These are phyloP conservation scores for Sarocladium brachiariae DNA, from an alignment of 2,329 filamentous ascomycete genomes.

Conservation along the genomic window DNA sequence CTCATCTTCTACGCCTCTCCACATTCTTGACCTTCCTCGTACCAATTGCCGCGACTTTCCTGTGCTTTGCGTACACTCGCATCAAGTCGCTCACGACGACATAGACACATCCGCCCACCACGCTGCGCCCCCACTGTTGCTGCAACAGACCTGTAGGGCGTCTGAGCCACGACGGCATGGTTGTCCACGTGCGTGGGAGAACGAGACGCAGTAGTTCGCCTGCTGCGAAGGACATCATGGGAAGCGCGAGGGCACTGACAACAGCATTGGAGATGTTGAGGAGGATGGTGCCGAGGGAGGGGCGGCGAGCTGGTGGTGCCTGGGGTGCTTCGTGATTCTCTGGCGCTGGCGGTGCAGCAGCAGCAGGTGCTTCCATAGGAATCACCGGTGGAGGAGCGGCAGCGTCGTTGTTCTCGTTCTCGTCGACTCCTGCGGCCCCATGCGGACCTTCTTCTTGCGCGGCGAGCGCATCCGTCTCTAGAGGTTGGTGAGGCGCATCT, in stretches of 20 bases:
- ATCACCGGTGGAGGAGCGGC: background rate
- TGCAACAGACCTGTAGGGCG: constrained; percentile 61
- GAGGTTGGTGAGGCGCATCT: too few species aligned
- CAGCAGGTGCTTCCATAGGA: background rate
- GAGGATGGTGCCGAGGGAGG: constrained; percentile 29
- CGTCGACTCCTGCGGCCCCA: too few species aligned
- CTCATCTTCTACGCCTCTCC: constrained; percentile 36
- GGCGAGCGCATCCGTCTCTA: too few species aligned
- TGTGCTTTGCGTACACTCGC: constrained; percentile 56
- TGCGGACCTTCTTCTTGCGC: too few species aligned
- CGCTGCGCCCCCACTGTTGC: constrained; percentile 79
- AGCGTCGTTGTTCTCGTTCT: constrained; percentile 10
- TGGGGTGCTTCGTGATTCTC: constrained; percentile 12
- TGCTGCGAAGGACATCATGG: constrained; percentile 69
- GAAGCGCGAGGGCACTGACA: constrained; percentile 62
- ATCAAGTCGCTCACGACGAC: constrained; percentile 71
- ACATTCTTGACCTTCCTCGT: constrained; percentile 49
- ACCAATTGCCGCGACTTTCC: constrained; percentile 48
- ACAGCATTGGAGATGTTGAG: constrained; percentile 41
- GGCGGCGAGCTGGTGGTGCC: constrained; percentile 26
- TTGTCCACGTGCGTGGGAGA: constrained; percentile 63
- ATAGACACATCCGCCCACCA: constrained; percentile 83
- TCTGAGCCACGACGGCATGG: constrained; percentile 20
- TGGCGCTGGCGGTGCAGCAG: background rate
- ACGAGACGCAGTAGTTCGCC: constrained; percentile 66